phyloP scores from a whole-genome alignment of 192 early-diverging fungal species.

The Coemansia sp. region DNA sequence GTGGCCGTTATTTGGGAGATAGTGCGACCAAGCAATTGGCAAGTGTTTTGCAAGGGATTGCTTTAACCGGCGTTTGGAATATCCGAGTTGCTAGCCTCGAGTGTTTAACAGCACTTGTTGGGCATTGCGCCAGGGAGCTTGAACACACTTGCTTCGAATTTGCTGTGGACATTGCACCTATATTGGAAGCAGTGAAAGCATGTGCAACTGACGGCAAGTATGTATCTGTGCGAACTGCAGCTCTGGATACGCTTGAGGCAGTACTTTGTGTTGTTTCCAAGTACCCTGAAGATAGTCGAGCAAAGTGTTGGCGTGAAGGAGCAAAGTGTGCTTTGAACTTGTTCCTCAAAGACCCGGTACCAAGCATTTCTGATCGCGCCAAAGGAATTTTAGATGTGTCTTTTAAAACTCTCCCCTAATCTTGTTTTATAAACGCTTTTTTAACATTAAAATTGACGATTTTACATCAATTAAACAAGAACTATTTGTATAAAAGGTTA shows the following conservation, averaged over 20 bases:
- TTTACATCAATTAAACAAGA: not conserved
- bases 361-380: slow-evolving; percentile 53
- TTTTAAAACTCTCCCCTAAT: no score
- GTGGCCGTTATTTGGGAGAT: slow-evolving; percentile 16
- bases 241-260: slow-evolving; percentile 51
- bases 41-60: slow-evolving; percentile 47
- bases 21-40: slow-evolving; percentile 52
- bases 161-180: slow-evolving; percentile 14
- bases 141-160: not conserved
- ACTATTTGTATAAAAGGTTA: no score
- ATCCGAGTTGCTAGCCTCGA: slow-evolving; percentile 71
- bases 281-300: not conserved
- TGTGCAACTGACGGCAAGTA: slow-evolving; percentile 65
- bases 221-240: slow-evolving; percentile 60
- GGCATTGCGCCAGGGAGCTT: slow-evolving; percentile 3
- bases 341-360: slow-evolving; percentile 50
- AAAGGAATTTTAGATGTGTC: no score
- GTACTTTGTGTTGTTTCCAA: slow-evolving; percentile 10
- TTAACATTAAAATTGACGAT: not conserved
- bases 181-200: slow-evolving; percentile 49
- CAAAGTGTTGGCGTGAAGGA: slow-evolving; percentile 2
- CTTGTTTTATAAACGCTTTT: not conserved
- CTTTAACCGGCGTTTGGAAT: slow-evolving; percentile 80
- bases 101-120: slow-evolving; percentile 59
- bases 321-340: slow-evolving; percentile 5